Evolutionary conservation across 202 grass and related monocot species (phyloP), one percentile per base, ranked within the genome.

Genomic region (Brachypodium distachyon): DNA sequence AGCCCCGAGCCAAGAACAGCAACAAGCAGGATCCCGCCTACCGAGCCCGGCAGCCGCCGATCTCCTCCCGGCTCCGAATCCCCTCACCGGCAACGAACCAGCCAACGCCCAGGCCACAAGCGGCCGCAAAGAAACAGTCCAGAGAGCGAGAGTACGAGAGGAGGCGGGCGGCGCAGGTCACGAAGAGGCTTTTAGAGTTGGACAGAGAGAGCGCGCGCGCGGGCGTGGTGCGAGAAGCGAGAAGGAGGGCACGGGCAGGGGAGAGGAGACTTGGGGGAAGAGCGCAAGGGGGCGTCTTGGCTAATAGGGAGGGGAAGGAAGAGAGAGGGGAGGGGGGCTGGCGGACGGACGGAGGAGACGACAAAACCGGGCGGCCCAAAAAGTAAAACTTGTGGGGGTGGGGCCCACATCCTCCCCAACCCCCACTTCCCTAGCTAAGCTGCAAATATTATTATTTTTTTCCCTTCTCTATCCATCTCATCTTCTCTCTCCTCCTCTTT

Each of bases 311-410:
- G 21, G 0, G 12, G 38, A 5, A 21, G 11, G 47, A 29, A 21
- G 3, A 29, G 17, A 46, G 37, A 1, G 32, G 81, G 49, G 65
- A 50, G 55, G n/a, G n/a, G n/a, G n/a, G n/a, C n/a, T n/a, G n/a
- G n/a, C n/a, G n/a, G n/a, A n/a, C 52, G 71, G 87, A 82, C 77
- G 78, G 69, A 84, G 83, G 88, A 94, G 84, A 94, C 90, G 90
- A 93, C 94, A 92, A 94, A 92, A 73, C 75, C 72, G 86, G 86
- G 72, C 84, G 82, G 84, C 88, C 82, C 47, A 72, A 92, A 93
- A 90, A 82, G 81, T 80, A 88, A 89, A 89, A 82, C 92, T 79
- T 73, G 79, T 39, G 16, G 41, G 25, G 5, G 42, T 70, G 77
- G 81, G 83, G 0, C 81, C 93, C 86, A 51, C 66, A 0, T 16